Base-by-base conservation (phyloP, 2,329 filamentous ascomycete species). In the Aspergillus pseudoterreus region DNA sequence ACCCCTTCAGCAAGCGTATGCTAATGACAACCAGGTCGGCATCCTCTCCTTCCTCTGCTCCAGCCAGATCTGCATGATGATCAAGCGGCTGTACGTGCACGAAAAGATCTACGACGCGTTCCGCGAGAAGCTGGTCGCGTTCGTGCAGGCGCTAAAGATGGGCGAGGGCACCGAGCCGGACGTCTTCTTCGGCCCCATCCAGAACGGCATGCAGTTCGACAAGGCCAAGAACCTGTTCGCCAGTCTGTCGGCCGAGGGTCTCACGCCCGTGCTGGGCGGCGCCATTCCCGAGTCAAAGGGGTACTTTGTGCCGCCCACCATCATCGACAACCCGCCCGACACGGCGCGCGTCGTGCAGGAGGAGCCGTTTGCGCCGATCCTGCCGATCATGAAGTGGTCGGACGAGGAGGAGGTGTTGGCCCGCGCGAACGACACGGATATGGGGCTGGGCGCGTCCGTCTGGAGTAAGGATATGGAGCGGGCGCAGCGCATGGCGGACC, bases 131-230 rank as follows among this genome's bases (percentile, higher is more conserved):
- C 57, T 79, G 41, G 69, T 76, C 4, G 69, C 73, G 38, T 74
- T 78, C 33, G 75, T 77, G 33, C 74, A 77, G 48, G 54, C 53
- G 2, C 53, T 75, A 24, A 70, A 71, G 45, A 60, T 72, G 41
- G 77, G 72, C 60, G 51, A 66, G 38, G 64, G 64, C 52, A 68
- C 60, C 56, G 66, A 78, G 49, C 74, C 68, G 45, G 71, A 71
- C 39, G 73, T 77, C 41, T 64, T 81, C 36, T 76, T 83, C 50
- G 80, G 82, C 0, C 85, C 85, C 0, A 68, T 87, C 2, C 82
- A 84, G 54, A 88, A 88, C 67, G 69, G 76, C 57, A 79, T 83
- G 77, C 85, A 88, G 66, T 87, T 78, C 62, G 79, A 85, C 43
- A 78, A 78, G 21, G 81, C 84, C 22, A 79, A 78, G 59, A 66